phyloP scores from a whole-genome alignment of 2,329 filamentous ascomycete species.

The Alternaria panax region DNA sequence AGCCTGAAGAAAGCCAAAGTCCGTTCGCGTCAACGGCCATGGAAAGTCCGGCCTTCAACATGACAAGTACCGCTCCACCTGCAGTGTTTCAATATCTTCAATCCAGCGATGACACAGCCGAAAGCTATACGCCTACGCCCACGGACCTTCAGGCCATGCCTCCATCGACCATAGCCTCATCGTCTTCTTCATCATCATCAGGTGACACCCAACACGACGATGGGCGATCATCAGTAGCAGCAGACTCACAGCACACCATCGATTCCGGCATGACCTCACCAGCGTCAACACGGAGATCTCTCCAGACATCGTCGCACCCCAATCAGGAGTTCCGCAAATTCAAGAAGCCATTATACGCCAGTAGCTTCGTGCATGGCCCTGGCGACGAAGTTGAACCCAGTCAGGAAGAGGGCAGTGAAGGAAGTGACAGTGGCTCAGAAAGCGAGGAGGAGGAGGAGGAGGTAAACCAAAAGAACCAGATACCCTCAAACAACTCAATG shows the following conservation, averaged over 20 bases:
- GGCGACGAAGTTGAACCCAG: slow-evolving; percentile 21
- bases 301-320: slow-evolving; percentile 18
- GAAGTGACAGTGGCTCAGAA: slow-evolving; percentile 17
- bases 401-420: slow-evolving; percentile 17
- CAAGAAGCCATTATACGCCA: slow-evolving; percentile 42
- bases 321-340: slow-evolving; percentile 25
- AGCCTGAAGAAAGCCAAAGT: slow-evolving; percentile 19
- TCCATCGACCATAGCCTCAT: slow-evolving; percentile 32
- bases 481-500: slow-evolving; percentile 23
- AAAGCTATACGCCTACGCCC: slow-evolving; percentile 11
- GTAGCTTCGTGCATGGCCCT: slow-evolving; percentile 42
- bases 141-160: slow-evolving; percentile 20
- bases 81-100: slow-evolving; percentile 44
- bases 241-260: slow-evolving; percentile 20
- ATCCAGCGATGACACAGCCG: slow-evolving; percentile 16
- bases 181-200: slow-evolving; percentile 32
- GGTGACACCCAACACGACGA: slow-evolving; percentile 27
- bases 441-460: slow-evolving; percentile 34
- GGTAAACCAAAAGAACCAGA: slow-evolving; percentile 17
- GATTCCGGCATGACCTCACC: slow-evolving; percentile 44
- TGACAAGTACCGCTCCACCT: slow-evolving; percentile 30
- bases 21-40: slow-evolving; percentile 22
- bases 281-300: slow-evolving; percentile 29
- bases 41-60: slow-evolving; percentile 16
- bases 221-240: slow-evolving; percentile 32